Evolutionary conservation across 495 filamentous ascomycete species (phyloP), one percentile per base, ranked within the genome.

Genomic region (Hyaloscypha finlandica): DNA sequence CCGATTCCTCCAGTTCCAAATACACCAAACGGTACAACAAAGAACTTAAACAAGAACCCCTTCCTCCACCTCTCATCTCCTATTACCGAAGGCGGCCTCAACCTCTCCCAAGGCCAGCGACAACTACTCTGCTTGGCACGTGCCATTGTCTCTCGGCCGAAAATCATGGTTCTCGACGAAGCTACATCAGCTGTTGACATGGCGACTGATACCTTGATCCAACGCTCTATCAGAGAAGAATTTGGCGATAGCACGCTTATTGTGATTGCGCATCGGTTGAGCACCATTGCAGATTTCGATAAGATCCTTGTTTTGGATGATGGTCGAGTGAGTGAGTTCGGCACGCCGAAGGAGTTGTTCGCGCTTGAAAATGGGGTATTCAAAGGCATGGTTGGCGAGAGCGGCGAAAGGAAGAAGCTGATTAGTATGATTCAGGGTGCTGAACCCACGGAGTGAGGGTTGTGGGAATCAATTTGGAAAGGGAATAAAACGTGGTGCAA

Each of bases 171-270:
- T 9, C 83, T 97, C 11, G 93, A 97, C 73, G 93, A 97, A 77
- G 93, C 93, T 0, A 97, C 93, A 0, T 90, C 87, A 5, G 91
- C 93, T 3, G 92, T 97, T 5, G 93, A 97, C 76, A 93, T 92
- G 88, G 85, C 88, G 45, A 95, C 91, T 0, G 93, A 97, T 75
- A 80, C 84, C 6, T 78, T 94, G 19, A 95, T 97, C 68, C 92
- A 96, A 77, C 83, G 89, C 14, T 89, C 85, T 58, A 96, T 97
- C 68, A 84, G 92, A 19, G 86, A 90, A 57, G 91, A 93, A 74
- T 96, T 95, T 63, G 83, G 81, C 9, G 84, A 88, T 65, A 52
- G 31, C n/a, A 94, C 92, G 0, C 75, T 96, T 11, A 72, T 96
- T n/a, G 92, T 95, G 2, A 94, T 97, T 73, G 93, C 93, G 11